phyloP scores from a whole-genome alignment of 345 rosid genomes.

The Aegle marmelos region DNA sequence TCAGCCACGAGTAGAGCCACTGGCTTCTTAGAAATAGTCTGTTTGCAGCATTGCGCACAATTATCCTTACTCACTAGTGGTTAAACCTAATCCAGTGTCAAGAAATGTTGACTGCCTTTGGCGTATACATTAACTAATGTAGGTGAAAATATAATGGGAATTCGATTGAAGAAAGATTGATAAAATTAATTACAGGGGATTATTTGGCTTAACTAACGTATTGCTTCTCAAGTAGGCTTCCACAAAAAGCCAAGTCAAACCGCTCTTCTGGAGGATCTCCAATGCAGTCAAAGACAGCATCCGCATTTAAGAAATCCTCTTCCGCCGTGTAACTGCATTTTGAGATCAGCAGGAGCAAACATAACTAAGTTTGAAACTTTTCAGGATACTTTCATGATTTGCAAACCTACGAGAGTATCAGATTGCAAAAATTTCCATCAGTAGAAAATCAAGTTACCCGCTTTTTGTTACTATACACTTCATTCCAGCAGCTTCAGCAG shows the following conservation, averaged over 20 bases:
- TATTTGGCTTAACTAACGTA: constrained; percentile 42
- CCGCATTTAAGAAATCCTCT: constrained; percentile 85
- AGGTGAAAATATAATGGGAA: not conserved
- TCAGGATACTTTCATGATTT: not conserved
- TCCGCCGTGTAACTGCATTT: constrained; percentile 76
- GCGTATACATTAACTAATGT: not conserved
- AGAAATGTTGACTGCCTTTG: not conserved
- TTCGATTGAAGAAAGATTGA: not conserved
- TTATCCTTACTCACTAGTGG: not conserved
- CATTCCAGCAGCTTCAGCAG: constrained; percentile 98
- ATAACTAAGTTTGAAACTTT: not conserved
- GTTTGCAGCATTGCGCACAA: not conserved
- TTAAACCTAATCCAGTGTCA: not conserved
- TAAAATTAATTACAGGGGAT: not conserved
- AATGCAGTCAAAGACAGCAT: constrained; percentile 84
- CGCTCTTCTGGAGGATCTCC: constrained; percentile 95
- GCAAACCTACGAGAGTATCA: not conserved
- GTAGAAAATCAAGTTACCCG: constrained; percentile 41
- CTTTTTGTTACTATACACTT: constrained; percentile 92
- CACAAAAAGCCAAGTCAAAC: constrained; percentile 78
- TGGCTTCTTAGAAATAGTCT: constrained; percentile 1
- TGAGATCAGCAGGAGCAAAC: not conserved
- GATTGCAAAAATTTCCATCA: not conserved
- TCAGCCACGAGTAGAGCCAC: not conserved
- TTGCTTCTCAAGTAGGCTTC: constrained; percentile 78